Evolutionary conservation across 176 grass and related monocot species (phyloP), one percentile per base, ranked within the genome.

Genomic region (Zea luxurians): DNA sequence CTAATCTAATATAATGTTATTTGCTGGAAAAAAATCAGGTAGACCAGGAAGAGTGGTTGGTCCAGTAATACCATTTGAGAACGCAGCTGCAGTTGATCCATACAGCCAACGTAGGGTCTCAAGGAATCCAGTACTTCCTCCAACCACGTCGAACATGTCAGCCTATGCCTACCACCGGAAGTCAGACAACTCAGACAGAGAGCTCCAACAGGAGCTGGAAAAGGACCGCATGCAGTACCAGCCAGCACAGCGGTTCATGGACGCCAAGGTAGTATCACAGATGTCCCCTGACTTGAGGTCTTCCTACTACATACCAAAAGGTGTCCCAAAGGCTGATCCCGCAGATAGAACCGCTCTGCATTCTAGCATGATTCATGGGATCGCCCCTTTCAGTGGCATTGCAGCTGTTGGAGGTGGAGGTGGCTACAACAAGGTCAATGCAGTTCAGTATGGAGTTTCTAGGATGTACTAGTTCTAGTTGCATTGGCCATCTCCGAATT

Each of bases 401-500:
- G 78, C 89, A 48, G 88, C 87, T 65, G 85, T 83, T 46, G 80
- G 88, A 68, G 92, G 71, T 62, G 80, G 76, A 79, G 92, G 71
- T 37, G 85, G 78, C 60, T 90, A 84, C 68, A 89, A 87, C 70
- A 97, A 91, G 75, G 91, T 91, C 47, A 73, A 78, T 53, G 58
- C 81, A 82, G 86, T 79, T 79, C 94, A 97, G 46, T 91, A 89
- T 68, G 89, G 84, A 72, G 76, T 91, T 81, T 93, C 94, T 15
- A 91, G 90, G 82, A 97, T 93, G 94, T 90, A 93, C 66, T 93
- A 91, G 78, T 66, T 75, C 66, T 90, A 91, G 63, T 71, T 71
- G 61, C 77, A 75, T 63, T 65, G 64, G 13, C 54, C 15, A 69
- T 48, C 65, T 82, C 73, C 52, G 47, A 78, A 62, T 68, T 78